Percentiles rank a stretch among this genome's conserved stretches.
These are phyloP conservation scores for Nannochloropsis granulata DNA, from an alignment of 108 stramenopile genomes.

Conservation along the genomic window DNA sequence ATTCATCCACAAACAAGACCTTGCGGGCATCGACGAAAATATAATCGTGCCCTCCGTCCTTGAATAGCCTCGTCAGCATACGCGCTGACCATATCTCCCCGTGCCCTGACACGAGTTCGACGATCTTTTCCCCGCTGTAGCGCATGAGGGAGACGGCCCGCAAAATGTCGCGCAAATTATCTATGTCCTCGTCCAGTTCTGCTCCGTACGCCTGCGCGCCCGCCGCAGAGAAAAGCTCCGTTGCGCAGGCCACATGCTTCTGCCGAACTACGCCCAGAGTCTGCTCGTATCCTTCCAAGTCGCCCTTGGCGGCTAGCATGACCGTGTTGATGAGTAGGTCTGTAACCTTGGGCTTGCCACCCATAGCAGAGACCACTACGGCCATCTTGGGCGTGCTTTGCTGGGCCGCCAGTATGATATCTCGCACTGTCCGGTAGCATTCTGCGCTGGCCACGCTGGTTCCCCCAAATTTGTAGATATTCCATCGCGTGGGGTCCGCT, in stretches of 20 bases:
- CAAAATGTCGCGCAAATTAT: conserved; percentile 55
- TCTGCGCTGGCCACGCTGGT: conserved; percentile 33
- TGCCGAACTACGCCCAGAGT: conserved; percentile 36
- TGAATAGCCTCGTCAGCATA: conserved; percentile 40
- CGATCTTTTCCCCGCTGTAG: conserved; percentile 26
- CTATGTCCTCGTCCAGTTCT: conserved; percentile 44
- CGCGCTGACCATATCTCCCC: conserved; percentile 73
- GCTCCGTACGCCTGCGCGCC: not conserved
- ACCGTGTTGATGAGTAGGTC: conserved; percentile 64
- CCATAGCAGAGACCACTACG: conserved; percentile 58
- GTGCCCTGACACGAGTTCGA: conserved; percentile 50
- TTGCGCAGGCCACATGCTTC: conserved; percentile 15
- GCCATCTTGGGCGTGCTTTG: conserved; percentile 52
- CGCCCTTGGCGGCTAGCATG: conserved; percentile 4
- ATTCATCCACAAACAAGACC: conserved; percentile 61
- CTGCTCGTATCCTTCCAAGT: conserved; percentile 19
- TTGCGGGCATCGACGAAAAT: conserved; percentile 58
- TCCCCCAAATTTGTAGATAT: conserved; percentile 35
- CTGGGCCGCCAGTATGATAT: conserved; percentile 28
- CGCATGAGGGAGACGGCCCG: conserved; percentile 48
- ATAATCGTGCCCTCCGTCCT: conserved; percentile 37
- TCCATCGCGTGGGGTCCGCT: conserved; percentile 2
- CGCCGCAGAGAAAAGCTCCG: not conserved
- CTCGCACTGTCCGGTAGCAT: conserved; percentile 13
- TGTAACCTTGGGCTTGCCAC: conserved; percentile 71